Conservation (phyloP, 768 basidiomycete genomes). For the Pleurotus tuber-regium region DNA sequence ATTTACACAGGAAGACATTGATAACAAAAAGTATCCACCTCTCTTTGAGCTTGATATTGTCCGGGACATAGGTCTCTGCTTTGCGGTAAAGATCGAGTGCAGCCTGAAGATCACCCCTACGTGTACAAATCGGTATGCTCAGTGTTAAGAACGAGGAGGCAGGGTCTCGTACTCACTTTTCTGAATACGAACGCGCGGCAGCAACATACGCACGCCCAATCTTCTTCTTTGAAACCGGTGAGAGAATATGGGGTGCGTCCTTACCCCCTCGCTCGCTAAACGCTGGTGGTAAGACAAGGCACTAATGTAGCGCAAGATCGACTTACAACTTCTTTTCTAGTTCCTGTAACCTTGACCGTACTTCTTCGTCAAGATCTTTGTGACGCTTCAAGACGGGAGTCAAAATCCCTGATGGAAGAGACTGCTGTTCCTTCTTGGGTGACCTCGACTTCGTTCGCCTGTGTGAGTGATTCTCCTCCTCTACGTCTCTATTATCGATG, state of each 20-base stretch:
- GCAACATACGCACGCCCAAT: slow-evolving; percentile 83
- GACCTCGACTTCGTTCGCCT: slow-evolving; percentile 24
- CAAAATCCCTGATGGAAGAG: slow-evolving; percentile 48
- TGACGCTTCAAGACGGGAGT: slow-evolving; percentile 64
- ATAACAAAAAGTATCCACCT: slow-evolving; percentile 80
- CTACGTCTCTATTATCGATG: neutral
- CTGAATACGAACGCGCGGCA: slow-evolving; percentile 75
- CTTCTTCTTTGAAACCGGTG: slow-evolving; percentile 76
- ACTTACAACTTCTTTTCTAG: slow-evolving; percentile 74
- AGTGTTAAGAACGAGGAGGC: slow-evolving; percentile 1
- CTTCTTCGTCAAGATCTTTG: slow-evolving; percentile 66
- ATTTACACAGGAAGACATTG: slow-evolving; percentile 59
- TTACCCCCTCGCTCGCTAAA: slow-evolving; percentile 59
- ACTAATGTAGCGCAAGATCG: slow-evolving; percentile 5
- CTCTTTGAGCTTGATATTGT: slow-evolving; percentile 81
- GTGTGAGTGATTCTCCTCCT: neutral
- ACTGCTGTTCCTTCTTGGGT: slow-evolving; percentile 32
- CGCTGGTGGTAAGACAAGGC: slow-evolving; percentile 6
- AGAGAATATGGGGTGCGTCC: slow-evolving; percentile 61
- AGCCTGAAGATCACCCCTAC: slow-evolving; percentile 74
- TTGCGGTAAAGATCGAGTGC: slow-evolving; percentile 82
- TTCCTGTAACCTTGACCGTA: slow-evolving; percentile 61
- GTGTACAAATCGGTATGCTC: slow-evolving; percentile 6
- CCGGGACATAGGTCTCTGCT: slow-evolving; percentile 81
- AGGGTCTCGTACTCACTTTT: slow-evolving; percentile 60